phyloP scores from a whole-genome alignment of 352 stramenopile species.

The Plasmopara halstedii region DNA sequence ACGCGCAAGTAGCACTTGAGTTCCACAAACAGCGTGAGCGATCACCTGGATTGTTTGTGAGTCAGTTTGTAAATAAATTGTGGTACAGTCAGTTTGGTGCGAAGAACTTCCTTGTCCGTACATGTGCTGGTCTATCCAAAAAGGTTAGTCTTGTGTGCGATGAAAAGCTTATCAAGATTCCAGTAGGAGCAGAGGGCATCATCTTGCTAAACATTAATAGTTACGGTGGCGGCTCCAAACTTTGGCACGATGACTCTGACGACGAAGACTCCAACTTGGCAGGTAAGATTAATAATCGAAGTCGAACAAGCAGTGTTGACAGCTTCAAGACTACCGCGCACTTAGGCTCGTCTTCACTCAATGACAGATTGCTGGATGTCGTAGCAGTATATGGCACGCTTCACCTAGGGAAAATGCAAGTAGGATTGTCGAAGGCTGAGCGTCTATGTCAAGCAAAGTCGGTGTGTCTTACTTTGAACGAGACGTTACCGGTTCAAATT shows the following conservation, averaged over 20 bases:
- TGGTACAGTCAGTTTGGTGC: conserved; percentile 87
- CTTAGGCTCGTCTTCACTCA: conserved; percentile 56
- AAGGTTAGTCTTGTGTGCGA: conserved; percentile 81
- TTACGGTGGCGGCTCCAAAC: conserved; percentile 78
- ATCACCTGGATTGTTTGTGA: conserved; percentile 85
- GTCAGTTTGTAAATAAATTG: conserved; percentile 87
- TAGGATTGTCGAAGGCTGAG: conserved; percentile 72
- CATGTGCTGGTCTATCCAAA: conserved; percentile 61
- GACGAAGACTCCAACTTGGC: conserved; percentile 38
- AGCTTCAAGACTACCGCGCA: conserved; percentile 12
- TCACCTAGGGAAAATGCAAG: conserved; percentile 92
- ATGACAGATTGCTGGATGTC: conserved; percentile 91
- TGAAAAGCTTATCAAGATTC: conserved; percentile 57
- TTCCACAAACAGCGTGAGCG: conserved; percentile 87
- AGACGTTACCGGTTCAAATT: conserved; percentile 85
- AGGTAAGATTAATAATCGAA: conserved; percentile 33
- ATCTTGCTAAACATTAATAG: conserved; percentile 88
- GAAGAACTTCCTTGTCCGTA: conserved; percentile 83
- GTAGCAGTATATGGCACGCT: conserved; percentile 90
- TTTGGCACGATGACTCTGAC: conserved; percentile 79
- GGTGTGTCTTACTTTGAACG: conserved; percentile 46
- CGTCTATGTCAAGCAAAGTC: conserved; percentile 68
- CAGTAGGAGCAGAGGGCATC: conserved; percentile 71
- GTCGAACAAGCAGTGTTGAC: conserved; percentile 19
- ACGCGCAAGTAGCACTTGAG: conserved; percentile 84